These are phyloP conservation scores for Akanthomyces muscarius DNA, from an alignment of 2,329 filamentous ascomycete species.

Conservation along the genomic window DNA sequence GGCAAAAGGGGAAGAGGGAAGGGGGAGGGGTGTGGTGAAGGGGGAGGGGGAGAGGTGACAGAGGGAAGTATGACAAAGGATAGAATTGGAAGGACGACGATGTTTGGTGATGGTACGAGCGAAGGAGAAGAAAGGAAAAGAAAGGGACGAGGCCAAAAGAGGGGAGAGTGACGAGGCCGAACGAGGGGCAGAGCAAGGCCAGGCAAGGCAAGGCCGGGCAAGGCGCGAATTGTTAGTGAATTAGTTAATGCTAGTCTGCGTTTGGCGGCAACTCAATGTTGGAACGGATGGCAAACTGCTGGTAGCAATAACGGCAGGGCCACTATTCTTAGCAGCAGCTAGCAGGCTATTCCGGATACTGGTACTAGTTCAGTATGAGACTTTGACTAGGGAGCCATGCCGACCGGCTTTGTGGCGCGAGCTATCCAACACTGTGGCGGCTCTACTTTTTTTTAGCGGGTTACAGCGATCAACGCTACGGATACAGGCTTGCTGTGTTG, in stretches of 20 bases:
- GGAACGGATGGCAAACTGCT: too few relatives aligned
- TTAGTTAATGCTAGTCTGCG: not conserved
- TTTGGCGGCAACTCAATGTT: not conserved
- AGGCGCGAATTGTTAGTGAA: not conserved
- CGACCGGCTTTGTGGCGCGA: too few relatives aligned
- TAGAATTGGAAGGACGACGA: slow-evolving; percentile 3
- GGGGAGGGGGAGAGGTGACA: slow-evolving; percentile 11
- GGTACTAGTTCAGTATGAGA: too few relatives aligned
- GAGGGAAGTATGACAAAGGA: slow-evolving; percentile 15
- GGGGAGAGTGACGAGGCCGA: not conserved
- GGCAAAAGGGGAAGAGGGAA: not conserved
- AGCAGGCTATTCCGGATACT: too few relatives aligned
- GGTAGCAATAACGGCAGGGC: not conserved
- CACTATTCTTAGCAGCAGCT: not conserved
- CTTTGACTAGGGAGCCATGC: too few relatives aligned
- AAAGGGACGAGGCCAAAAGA: not conserved
- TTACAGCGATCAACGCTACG: too few relatives aligned
- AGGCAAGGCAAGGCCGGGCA: not conserved
- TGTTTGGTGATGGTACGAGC: not conserved
- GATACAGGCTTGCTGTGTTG: too few relatives aligned
- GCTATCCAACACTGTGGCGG: too few relatives aligned
- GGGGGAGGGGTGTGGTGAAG: slow-evolving; percentile 2
- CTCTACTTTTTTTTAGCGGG: too few relatives aligned
- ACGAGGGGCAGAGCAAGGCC: not conserved
- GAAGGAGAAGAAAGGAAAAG: not conserved